Evolutionary conservation across 495 filamentous ascomycete genomes (phyloP).

Genomic region (Neurospora sp.): DNA sequence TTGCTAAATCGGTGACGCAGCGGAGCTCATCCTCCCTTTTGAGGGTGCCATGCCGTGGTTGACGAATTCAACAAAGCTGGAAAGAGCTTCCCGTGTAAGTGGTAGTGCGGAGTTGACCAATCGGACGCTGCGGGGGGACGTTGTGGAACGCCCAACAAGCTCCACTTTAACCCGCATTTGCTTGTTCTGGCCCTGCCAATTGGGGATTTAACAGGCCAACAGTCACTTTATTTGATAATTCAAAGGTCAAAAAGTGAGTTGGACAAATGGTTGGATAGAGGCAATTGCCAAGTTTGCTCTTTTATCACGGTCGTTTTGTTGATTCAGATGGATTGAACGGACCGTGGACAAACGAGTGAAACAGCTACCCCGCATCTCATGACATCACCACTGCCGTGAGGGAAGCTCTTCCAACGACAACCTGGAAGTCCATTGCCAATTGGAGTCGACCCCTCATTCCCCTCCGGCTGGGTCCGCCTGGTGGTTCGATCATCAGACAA

Average conservation of each 20-base stretch:
- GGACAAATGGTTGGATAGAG: background rate
- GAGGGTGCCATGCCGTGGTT: background rate
- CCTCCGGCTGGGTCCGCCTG: background rate
- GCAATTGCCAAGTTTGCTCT: background rate
- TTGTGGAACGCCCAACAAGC: background rate
- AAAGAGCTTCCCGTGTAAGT: background rate
- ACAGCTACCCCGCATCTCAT: background rate
- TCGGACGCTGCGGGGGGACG: background rate
- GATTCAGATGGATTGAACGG: background rate
- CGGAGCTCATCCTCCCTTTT: background rate
- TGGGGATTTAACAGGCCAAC: background rate
- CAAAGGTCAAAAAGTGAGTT: background rate
- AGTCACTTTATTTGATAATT: background rate
- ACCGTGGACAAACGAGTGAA: background rate
- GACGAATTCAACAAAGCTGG: background rate
- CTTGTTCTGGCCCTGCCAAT: background rate
- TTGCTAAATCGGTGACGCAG: background rate
- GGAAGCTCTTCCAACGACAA: background rate
- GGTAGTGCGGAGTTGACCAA: background rate
- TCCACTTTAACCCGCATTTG: background rate
- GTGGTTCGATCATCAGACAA: background rate
- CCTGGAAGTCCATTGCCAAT: background rate
- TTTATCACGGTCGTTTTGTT: background rate
- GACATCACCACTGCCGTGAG: background rate
- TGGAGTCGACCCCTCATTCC: background rate